phyloP scores from a whole-genome alignment of 106 monocot species.

The Xerophyta viscosa region DNA sequence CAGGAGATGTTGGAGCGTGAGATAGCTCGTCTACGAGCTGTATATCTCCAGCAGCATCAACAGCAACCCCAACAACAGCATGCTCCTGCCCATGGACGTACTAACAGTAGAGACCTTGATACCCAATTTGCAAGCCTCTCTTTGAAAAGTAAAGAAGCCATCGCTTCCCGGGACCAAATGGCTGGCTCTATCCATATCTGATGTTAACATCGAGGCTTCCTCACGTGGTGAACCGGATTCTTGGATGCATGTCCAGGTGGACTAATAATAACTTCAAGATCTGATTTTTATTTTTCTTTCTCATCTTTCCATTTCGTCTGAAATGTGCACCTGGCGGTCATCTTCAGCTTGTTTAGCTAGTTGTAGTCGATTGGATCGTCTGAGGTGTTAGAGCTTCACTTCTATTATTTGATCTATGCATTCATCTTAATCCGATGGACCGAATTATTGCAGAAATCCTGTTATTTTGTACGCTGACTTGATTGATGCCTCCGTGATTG shows the following conservation, averaged over 20 bases:
- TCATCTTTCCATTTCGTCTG: conserved; percentile 8
- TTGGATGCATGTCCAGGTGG: conserved; percentile 13
- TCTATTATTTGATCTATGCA: too few species aligned
- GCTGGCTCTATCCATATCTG: conserved; percentile 33
- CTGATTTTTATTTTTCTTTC: conserved; percentile 8
- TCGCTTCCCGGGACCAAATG: conserved; percentile 25
- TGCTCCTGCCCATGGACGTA: conserved; percentile 32
- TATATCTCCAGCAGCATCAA: conserved; percentile 63
- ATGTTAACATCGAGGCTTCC: conserved; percentile 2
- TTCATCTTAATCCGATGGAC: conserved; percentile 5
- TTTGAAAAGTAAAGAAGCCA: conserved; percentile 55
- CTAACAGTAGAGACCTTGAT: conserved; percentile 71
- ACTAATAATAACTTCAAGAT: conserved; percentile 21
- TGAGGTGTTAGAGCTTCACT: conserved; percentile 52
- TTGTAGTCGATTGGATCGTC: conserved; percentile 37
- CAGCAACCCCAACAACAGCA: conserved; percentile 28
- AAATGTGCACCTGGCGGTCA: conserved; percentile 69
- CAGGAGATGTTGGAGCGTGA: conserved; percentile 96
- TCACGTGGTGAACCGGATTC: conserved; percentile 8
- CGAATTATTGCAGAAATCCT: too few species aligned
- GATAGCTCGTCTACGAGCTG: conserved; percentile 51
- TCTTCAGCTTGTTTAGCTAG: conserved; percentile 18
- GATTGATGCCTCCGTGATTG: too few species aligned
- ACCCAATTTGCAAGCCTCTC: conserved; percentile 68
- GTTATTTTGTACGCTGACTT: too few species aligned